phyloP scores from a whole-genome alignment of 805 yeast species.

The Scheffersomyces lignosus region DNA sequence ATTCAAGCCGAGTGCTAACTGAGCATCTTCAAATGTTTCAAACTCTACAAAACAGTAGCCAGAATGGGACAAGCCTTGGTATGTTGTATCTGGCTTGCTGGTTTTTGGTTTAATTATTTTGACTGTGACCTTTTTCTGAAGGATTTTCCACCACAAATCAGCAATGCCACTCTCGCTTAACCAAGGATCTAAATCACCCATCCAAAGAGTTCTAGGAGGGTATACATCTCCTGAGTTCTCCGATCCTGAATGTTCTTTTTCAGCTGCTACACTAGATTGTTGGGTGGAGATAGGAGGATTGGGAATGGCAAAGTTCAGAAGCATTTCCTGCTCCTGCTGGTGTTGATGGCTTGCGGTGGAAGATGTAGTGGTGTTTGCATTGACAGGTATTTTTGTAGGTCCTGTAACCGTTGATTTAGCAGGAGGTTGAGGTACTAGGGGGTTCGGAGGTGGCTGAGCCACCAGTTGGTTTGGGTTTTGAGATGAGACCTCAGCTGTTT shows the following conservation, averaged over 20 bases:
- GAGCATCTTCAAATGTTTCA: slow-evolving; percentile 66
- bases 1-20: slow-evolving; percentile 63
- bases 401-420: not conserved
- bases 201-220: slow-evolving; percentile 79
- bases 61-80: slow-evolving; percentile 31
- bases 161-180: slow-evolving; percentile 61
- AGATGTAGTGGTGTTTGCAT: slow-evolving; percentile 15
- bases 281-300: slow-evolving; percentile 42
- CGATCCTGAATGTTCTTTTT: slow-evolving; percentile 9
- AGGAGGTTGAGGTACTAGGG: not conserved
- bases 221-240: slow-evolving; percentile 13
- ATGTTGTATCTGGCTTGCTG: slow-evolving; percentile 18
- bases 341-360: slow-evolving; percentile 42
- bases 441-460: not conserved
- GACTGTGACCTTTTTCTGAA: slow-evolving; percentile 58
- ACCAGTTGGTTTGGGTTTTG: too few species aligned
- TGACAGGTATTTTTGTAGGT: slow-evolving; percentile 1
- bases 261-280: slow-evolving; percentile 34
- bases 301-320: slow-evolving; percentile 38
- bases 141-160: slow-evolving; percentile 57
- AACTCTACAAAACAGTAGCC: slow-evolving; percentile 84
- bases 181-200: slow-evolving; percentile 86
- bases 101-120: slow-evolving; percentile 58
- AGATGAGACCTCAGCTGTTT: too few species aligned
- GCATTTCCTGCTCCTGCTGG: slow-evolving; percentile 44